Evolutionary conservation across 345 rosid genomes (phyloP).

Genomic region (Angophora floribunda): DNA sequence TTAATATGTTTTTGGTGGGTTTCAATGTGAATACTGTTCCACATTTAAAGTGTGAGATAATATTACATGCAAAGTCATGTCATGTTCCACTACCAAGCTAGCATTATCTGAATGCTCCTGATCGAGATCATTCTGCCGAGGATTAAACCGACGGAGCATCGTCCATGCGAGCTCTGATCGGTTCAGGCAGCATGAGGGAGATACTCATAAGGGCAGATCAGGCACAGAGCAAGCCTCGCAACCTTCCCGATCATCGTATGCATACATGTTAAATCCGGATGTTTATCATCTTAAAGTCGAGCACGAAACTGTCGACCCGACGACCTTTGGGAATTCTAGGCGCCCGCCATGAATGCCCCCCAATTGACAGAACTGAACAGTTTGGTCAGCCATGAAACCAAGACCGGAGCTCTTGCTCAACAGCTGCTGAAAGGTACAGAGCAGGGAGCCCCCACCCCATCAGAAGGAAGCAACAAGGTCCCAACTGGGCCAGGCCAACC

Average conservation of each 20-base stretch:
- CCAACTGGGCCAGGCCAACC: background rate
- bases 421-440: background rate
- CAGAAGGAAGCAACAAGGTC: background rate
- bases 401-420: background rate
- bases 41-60: background rate
- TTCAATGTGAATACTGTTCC: background rate
- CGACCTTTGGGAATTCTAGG: background rate
- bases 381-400: background rate
- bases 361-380: background rate
- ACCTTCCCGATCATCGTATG: background rate
- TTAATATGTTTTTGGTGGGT: background rate
- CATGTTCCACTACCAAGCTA: accelerated
- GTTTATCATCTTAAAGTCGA: background rate
- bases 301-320: background rate
- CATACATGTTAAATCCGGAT: no score
- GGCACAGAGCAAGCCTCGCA: background rate
- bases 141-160: background rate
- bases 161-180: accelerated
- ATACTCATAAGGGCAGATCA: background rate
- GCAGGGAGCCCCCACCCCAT: background rate
- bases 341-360: background rate
- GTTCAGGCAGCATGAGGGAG: background rate
- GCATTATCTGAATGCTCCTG: background rate
- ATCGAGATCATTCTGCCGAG: background rate
- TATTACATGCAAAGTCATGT: background rate